Evolutionary conservation across 2,329 filamentous ascomycete species (phyloP), one percentile per base, ranked within the genome.

Genomic region (Beauveria varroae): DNA sequence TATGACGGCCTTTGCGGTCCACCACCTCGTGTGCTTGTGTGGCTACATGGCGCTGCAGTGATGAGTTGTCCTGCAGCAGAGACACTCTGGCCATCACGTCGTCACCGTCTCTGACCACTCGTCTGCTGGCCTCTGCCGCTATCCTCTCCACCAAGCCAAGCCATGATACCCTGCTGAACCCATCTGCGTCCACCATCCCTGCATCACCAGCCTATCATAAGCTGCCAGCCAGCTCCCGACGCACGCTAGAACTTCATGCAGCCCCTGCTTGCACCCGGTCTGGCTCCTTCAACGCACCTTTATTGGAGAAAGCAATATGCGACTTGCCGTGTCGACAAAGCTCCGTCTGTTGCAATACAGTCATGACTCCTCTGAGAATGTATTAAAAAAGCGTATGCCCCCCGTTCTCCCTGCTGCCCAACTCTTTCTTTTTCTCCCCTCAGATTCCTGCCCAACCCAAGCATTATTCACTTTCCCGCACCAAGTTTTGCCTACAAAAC

Each of bases 311-410:
- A 49, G 7, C 14, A 34, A 57, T 52, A 53, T 58, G 26, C 55
- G 44, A 56, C 60, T 56, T 40, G 34, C 52, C 28, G 47, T 57
- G 52, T 56, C 57, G 60, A 61, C 50, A 61, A 61, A 44, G 46
- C 30, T 43, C 37, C 30, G 60, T 37, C 16, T 50, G 52, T 44
- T 40, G 16, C 49, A 24, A 59, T 52, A 52, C 20, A 37, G 26
- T 22, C 47, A 30, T 43, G 47, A 44, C 59, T 55, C 30, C 40
- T 55, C 44, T 16, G 34, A 44, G 40, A 64, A 62, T 64, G 65
- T 62, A 73, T 74, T 75, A 75, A 75, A 76, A 74, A 60, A 69
- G 72, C 72, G 69, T 69, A 69, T 67, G 66, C 69, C 72, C 71
- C 73, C 73, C 73, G 49, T 60, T 34, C 34, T 22, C 70, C 69